Evolutionary conservation across 169 alveolate genomes (phyloP), one percentile per base, ranked within the genome.

Genomic region (Babesia bovis): DNA sequence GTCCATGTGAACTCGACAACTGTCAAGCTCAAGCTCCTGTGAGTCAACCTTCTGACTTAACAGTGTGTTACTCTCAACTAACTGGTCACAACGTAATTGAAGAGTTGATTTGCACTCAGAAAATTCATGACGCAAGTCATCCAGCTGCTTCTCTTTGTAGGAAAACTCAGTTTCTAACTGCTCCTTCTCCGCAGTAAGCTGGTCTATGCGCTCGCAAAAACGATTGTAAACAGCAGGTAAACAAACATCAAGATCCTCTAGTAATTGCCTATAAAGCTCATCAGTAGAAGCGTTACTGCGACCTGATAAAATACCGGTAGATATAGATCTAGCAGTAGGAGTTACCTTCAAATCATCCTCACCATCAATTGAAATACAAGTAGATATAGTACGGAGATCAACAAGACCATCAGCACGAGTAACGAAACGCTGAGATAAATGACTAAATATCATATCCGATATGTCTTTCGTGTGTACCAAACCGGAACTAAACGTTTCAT

Each of bases 391-490:
- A 28, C 51, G 40, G 32, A 58, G 50, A 50, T 60, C 15, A 3
- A 7, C 15, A 25, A 30, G 21, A 12, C 30, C 33, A 21, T 41
- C 57, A 4, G 42, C 47, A 52, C 51, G 63, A 23, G 7, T 1
- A 19, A 44, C n/a, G 35, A 58, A 76, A 10, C 75, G 69, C 66
- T 76, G 69, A 40, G 38, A 38, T 45, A 76, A 23, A 74, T 60
- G 61, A 26, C 72, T 65, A 40, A 52, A 66, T n/a, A 76, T 40
- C 85, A 76, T 76, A 19, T 66, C 61, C 15, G 85, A 76, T n/a
- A 76, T 30, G 9, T 50, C 74, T 13, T 32, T 23, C 23, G 59
- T 41, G 35, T 57, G 35, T 7, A 76, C 66, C 2, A n/a, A 25
- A 21, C 58, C 81, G 36, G 45, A 3, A 36, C 28, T 26, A 41